phyloP scores from a whole-genome alignment of 805 yeast genomes.

The Candida arabinofermentans region DNA sequence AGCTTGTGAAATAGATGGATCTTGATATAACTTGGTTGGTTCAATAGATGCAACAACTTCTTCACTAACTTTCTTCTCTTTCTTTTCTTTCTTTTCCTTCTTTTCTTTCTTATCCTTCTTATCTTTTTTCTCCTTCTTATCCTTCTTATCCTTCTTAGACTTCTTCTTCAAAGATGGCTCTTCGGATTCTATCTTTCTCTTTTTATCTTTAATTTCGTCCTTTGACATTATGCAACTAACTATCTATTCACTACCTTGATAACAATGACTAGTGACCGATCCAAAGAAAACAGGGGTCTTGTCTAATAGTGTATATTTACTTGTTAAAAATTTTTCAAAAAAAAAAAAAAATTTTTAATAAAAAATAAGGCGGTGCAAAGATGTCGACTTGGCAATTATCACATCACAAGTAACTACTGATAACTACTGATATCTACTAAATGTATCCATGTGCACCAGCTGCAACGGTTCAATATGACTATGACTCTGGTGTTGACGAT shows the following conservation, averaged over 20 bases:
- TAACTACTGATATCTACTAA: too few species aligned
- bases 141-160: constrained; percentile 35
- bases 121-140: constrained; percentile 35
- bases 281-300: too few species aligned
- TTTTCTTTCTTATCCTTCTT: constrained; percentile 29
- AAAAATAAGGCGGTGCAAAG: too few species aligned
- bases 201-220: constrained; percentile 25
- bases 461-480: too few species aligned
- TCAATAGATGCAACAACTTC: constrained; percentile 21
- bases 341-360: too few species aligned
- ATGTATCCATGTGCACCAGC: too few species aligned
- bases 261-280: background rate
- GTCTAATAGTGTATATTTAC: too few species aligned
- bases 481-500: too few species aligned
- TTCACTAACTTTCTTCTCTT: background rate
- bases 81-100: constrained; percentile 4
- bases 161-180: constrained; percentile 26
- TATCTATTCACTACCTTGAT: background rate
- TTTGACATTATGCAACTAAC: constrained; percentile 25
- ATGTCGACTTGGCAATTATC: too few species aligned
- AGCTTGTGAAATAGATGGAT: constrained; percentile 35
- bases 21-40: constrained; percentile 13
- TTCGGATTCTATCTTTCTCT: constrained; percentile 24
- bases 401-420: too few species aligned
- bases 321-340: too few species aligned